A percentile compares a stretch with the other conserved stretches of the same genome.
Evolutionary conservation across 2,329 filamentous ascomycete species (phyloP).

Genomic region (Penicillium aurantiogriseum): DNA sequence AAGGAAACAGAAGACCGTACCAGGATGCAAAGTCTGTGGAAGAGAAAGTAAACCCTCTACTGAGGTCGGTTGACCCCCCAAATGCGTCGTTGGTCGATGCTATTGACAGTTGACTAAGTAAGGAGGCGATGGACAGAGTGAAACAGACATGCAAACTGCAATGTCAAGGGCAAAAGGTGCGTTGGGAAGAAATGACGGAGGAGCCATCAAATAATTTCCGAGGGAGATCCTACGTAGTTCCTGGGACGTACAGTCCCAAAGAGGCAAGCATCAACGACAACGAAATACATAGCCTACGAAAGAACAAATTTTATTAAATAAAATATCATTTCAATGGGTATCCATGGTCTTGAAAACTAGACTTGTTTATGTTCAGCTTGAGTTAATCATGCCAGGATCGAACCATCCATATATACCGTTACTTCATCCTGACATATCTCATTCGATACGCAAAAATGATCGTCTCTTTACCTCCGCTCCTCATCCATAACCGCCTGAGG

Average conservation of each 20-base stretch:
- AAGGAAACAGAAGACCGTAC: slow-evolving; percentile 8
- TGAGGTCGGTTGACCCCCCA: too few relatives aligned
- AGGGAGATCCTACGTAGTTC: too few relatives aligned
- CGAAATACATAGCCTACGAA: not conserved
- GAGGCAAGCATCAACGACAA: not conserved
- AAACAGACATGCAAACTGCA: too few relatives aligned
- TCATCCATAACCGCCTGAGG: slow-evolving; percentile 11
- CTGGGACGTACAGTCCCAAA: not conserved
- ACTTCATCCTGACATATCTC: not conserved
- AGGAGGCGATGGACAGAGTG: too few relatives aligned
- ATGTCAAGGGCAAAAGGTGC: too few relatives aligned
- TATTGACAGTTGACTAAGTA: too few relatives aligned
- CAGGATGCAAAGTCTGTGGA: not conserved
- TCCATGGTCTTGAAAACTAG: not conserved
- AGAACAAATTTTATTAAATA: not conserved
- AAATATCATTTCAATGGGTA: not conserved
- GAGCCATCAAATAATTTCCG: not conserved
- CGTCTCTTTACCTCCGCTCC: slow-evolving; percentile 9
- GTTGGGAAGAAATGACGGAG: not conserved
- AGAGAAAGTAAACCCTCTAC: not conserved
- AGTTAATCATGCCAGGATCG: not conserved
- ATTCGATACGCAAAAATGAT: not conserved
- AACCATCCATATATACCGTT: not conserved
- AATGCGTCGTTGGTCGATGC: too few relatives aligned
- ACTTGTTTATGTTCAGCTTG: not conserved